phyloP scores from a whole-genome alignment of 768 basidiomycete species.

The Suillus tomentosus region DNA sequence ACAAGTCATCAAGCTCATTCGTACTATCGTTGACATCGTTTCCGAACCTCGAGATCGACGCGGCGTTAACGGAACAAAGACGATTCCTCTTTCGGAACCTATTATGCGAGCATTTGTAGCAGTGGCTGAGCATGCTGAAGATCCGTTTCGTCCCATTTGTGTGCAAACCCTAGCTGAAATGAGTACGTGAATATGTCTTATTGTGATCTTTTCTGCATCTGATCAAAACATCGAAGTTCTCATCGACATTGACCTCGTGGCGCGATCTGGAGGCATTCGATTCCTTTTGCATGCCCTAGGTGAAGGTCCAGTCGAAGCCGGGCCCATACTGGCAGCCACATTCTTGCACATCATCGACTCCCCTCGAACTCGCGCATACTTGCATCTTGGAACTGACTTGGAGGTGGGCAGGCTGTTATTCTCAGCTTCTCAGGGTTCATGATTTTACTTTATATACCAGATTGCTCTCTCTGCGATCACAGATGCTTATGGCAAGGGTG shows the following conservation, averaged over 20 bases:
- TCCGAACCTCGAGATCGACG: conserved; percentile 52
- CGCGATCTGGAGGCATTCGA: conserved; percentile 80
- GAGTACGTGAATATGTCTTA: conserved; percentile 47
- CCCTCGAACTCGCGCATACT: conserved; percentile 75
- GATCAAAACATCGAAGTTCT: conserved; percentile 55
- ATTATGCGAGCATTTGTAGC: conserved; percentile 90
- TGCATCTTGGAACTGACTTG: conserved; percentile 82
- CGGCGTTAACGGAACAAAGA: conserved; percentile 40
- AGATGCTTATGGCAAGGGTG: conserved; percentile 86
- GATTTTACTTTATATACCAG: conserved; percentile 38
- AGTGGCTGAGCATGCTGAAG: conserved; percentile 90
- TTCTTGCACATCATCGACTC: conserved; percentile 86
- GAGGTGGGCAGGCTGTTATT: conserved; percentile 57
- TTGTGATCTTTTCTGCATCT: conserved; percentile 14
- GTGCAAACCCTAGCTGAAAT: conserved; percentile 91
- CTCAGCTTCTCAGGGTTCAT: not conserved
- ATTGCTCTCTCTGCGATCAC: conserved; percentile 88
- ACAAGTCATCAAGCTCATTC: conserved; percentile 88
- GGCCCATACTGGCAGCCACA: conserved; percentile 73
- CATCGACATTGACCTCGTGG: conserved; percentile 82
- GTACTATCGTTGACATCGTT: conserved; percentile 77
- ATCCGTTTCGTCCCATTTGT: conserved; percentile 80
- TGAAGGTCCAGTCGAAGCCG: conserved; percentile 87
- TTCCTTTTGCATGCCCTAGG: conserved; percentile 83
- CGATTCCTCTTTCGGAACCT: conserved; percentile 67